Percentiles rank a stretch among this genome's conserved stretches.
These are phyloP conservation scores for Chrysochromulina parva DNA, from an alignment of 78 protist species.

Conservation along the genomic window DNA sequence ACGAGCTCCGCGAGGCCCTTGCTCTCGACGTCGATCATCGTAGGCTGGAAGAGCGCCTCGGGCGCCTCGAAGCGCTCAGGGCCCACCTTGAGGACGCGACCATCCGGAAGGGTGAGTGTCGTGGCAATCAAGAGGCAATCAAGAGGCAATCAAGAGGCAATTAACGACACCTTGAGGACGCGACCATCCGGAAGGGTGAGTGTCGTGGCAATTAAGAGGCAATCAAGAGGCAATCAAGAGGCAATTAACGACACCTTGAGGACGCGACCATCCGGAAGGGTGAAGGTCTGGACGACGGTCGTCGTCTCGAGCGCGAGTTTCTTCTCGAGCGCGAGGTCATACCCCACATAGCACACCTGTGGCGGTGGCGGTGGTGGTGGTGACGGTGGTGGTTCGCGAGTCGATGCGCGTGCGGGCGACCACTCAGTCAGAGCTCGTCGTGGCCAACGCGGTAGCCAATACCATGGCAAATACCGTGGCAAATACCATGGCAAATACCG, in stretches of 20 bases:
- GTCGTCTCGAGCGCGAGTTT: conserved; percentile 96
- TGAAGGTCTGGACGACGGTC: conserved; percentile 79
- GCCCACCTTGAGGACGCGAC: conserved; percentile 89
- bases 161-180: conserved; percentile 11
- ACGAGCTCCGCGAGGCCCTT: conserved; percentile 87
- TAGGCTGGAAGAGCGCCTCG: conserved; percentile 98
- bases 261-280: conserved; percentile 57
- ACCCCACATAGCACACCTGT: conserved; percentile 92
- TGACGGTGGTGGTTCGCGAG: too few relatives aligned
- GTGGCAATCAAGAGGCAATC: conserved; percentile 51
- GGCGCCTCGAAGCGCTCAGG: conserved; percentile 97
- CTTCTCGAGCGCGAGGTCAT: conserved; percentile 88
- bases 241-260: conserved; percentile 1
- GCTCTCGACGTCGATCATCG: conserved; percentile 47
- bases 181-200: conserved; percentile 72
- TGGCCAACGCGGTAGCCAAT: too few relatives aligned
- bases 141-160: too few relatives aligned
- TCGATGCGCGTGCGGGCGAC: too few relatives aligned
- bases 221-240: too few relatives aligned
- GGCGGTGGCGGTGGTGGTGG: conserved; percentile 80
- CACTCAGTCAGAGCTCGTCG: too few relatives aligned
- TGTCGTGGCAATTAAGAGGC: conserved; percentile 57
- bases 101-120: conserved; percentile 88
- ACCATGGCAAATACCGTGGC: too few relatives aligned
- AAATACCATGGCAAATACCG: too few relatives aligned